These are phyloP conservation scores for Bassia scoparia DNA, from an alignment of 148 eudicot genomes.

Conservation along the genomic window DNA sequence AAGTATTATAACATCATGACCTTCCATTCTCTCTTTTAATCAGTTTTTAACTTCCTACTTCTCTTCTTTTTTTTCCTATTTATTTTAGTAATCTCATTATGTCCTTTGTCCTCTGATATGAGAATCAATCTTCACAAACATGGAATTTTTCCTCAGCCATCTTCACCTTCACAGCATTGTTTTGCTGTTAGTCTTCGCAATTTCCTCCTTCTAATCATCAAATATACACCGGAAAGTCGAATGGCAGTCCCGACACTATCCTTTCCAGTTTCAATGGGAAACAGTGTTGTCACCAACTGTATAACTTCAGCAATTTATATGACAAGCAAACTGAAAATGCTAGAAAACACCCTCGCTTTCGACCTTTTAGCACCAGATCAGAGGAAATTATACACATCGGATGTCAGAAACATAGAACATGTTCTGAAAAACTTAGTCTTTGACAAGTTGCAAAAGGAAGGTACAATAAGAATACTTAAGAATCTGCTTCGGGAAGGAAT, in stretches of 20 bases:
- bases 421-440: slow-evolving; percentile 64
- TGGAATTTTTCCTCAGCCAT: slow-evolving; percentile 43
- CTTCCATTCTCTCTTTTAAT: no score
- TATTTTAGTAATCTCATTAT: no score
- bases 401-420: slow-evolving; percentile 58
- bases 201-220: slow-evolving; percentile 24
- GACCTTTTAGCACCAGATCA: slow-evolving; percentile 61
- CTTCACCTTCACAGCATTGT: slow-evolving; percentile 26
- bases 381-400: slow-evolving; percentile 62
- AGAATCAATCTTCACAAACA: slow-evolving; percentile 10
- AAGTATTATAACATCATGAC: no score
- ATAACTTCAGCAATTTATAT: slow-evolving; percentile 45
- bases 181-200: slow-evolving; percentile 20
- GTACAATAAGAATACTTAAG: slow-evolving; percentile 31
- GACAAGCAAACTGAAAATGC: slow-evolving; percentile 50
- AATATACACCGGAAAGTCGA: slow-evolving; percentile 55
- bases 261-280: slow-evolving; percentile 69
- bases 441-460: slow-evolving; percentile 48
- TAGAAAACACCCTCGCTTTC: slow-evolving; percentile 43
- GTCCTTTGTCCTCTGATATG: background rate
- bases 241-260: slow-evolving; percentile 34
- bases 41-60: no score
- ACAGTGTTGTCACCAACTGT: slow-evolving; percentile 54
- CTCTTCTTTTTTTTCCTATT: no score
- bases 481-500: slow-evolving; percentile 81